Conservation (phyloP, 768 basidiomycete genomes). For the Mycena belliarum region DNA sequence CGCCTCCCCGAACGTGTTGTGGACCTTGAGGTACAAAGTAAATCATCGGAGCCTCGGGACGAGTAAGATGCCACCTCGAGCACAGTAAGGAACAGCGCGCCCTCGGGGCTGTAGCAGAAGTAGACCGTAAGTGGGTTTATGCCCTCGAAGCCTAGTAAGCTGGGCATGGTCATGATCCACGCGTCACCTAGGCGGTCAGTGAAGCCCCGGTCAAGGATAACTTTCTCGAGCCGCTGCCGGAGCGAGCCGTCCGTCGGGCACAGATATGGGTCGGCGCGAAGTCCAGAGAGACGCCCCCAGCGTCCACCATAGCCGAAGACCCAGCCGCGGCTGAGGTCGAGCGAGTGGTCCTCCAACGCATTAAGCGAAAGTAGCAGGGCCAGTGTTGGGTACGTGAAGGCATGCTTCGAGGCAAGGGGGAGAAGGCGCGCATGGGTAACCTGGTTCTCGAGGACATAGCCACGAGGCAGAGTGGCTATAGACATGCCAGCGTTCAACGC, state of each 20-base stretch:
- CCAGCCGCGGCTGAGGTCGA: conserved; percentile 51
- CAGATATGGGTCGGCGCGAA: conserved; percentile 50
- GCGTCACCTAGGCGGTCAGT: conserved; percentile 42
- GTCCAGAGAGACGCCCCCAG: conserved; percentile 44
- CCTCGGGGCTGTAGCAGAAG: conserved; percentile 51
- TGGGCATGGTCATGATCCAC: conserved; percentile 80
- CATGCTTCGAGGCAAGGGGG: conserved; percentile 47
- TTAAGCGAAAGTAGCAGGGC: conserved; percentile 57
- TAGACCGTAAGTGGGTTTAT: conserved; percentile 74
- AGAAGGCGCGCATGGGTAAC: conserved; percentile 56
- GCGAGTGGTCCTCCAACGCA: conserved; percentile 44
- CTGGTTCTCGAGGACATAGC: conserved; percentile 51
- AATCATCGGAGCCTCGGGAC: background rate
- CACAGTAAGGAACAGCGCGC: conserved; percentile 42
- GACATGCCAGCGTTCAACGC: background rate
- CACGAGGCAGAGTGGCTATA: conserved; percentile 21
- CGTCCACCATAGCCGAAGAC: conserved; percentile 57
- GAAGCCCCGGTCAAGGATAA: conserved; percentile 35
- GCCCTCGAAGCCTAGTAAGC: conserved; percentile 63
- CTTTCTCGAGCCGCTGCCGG: conserved; percentile 39
- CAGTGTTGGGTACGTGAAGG: conserved; percentile 63
- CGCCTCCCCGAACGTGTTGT: conserved; percentile 75
- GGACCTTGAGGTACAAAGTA: conserved; percentile 43
- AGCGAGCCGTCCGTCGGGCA: conserved; percentile 33
- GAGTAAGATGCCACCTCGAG: conserved; percentile 48